These are phyloP conservation scores for Ophiocordyceps robertsii DNA, from an alignment of 2,329 filamentous ascomycete species.

Conservation along the genomic window DNA sequence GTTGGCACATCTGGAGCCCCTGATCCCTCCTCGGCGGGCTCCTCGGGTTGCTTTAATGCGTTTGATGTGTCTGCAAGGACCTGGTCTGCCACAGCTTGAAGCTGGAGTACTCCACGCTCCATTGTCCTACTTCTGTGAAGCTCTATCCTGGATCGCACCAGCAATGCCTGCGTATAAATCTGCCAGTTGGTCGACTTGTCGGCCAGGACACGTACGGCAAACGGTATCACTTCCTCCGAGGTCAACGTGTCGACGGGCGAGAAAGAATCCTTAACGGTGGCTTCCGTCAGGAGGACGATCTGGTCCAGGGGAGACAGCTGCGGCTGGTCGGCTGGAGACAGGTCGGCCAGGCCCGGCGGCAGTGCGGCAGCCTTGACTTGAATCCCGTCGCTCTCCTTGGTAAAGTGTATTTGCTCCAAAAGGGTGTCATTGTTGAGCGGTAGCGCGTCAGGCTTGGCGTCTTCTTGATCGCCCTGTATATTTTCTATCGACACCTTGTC, in stretches of 20 bases:
- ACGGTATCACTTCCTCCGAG: constrained; percentile 85
- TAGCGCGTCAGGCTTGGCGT: constrained; percentile 49
- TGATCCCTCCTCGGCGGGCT: constrained; percentile 9
- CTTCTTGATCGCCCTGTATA: constrained; percentile 8
- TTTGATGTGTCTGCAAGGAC: constrained; percentile 70
- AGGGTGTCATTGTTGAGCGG: constrained; percentile 87
- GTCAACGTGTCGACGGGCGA: constrained; percentile 76
- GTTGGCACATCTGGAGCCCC: constrained; percentile 24
- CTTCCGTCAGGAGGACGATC: constrained; percentile 77
- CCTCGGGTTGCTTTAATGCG: constrained; percentile 13
- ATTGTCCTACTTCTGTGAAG: constrained; percentile 75
- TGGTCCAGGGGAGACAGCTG: constrained; percentile 74
- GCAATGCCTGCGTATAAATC: constrained; percentile 83
- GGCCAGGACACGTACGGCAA: constrained; percentile 73
- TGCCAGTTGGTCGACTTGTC: constrained; percentile 96
- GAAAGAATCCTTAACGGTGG: constrained; percentile 76
- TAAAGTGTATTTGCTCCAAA: constrained; percentile 75
- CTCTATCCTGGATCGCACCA: constrained; percentile 84
- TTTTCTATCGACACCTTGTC: constrained; percentile 7
- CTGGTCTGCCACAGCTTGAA: constrained; percentile 92
- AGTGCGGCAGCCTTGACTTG: constrained; percentile 28
- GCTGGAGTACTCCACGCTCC: constrained; percentile 78
- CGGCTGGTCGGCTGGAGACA: constrained; percentile 72
- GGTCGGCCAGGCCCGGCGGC: constrained; percentile 43
- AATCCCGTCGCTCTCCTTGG: constrained; percentile 32